Conservation (phyloP, 257 asterid genomes). For the Henckelia pumila region DNA sequence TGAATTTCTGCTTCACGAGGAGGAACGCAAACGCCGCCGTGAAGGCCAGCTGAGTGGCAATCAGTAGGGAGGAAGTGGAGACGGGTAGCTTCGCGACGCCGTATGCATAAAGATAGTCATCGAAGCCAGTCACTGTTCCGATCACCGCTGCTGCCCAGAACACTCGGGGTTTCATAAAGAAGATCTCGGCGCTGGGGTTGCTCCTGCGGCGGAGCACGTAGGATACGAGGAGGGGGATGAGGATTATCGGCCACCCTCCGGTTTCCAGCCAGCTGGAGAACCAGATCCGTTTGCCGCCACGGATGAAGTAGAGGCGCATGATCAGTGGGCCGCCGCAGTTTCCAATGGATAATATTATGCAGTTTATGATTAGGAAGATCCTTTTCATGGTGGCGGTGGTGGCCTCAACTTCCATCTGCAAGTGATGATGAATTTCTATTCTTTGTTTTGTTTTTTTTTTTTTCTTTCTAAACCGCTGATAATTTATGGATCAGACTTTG, state of each 20-base stretch:
- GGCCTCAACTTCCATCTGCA: neutral
- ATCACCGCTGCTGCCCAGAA: conserved; percentile 30
- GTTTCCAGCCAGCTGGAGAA: conserved; percentile 20
- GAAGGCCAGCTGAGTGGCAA: conserved; percentile 47
- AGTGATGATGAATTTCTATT: neutral
- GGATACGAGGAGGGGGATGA: conserved; percentile 33
- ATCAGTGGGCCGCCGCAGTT: conserved; percentile 19
- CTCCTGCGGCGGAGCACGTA: conserved; percentile 33
- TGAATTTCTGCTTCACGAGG: conserved; percentile 40
- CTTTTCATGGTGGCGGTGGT: neutral
- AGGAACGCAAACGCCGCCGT: conserved; percentile 41
- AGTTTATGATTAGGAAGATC: neutral
- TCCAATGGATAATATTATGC: conserved; percentile 7
- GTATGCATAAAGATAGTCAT: conserved; percentile 41
- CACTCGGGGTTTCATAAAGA: conserved; percentile 31
- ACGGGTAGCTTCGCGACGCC: conserved; percentile 45
- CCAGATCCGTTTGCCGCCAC: neutral
- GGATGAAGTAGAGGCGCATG: conserved; percentile 16
- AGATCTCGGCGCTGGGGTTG: neutral
- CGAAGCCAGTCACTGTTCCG: conserved; percentile 39
- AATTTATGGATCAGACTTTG: neutral
- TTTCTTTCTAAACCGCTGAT: neutral
- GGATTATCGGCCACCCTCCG: conserved; percentile 40
- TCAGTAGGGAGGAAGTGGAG: conserved; percentile 39
- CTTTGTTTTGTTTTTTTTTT: too few species aligned